Evolutionary conservation across 805 yeast genomes (phyloP), one percentile per base, ranked within the genome.

Genomic region (Blastobotrys chiropterorum): DNA sequence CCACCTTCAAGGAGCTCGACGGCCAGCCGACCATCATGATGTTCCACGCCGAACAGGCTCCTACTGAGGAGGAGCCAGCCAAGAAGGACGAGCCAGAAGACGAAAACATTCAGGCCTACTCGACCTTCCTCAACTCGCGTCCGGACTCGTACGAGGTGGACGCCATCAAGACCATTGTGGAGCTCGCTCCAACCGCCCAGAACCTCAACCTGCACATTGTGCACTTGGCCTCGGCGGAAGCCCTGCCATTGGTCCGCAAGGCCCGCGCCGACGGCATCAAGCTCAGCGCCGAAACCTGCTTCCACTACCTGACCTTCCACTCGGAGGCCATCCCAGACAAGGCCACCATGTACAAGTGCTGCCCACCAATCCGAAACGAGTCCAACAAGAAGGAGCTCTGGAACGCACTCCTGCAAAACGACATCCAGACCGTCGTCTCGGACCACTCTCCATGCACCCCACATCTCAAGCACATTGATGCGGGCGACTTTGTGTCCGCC

Each of bases 401-500:
- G 97, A 70, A 76, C 52, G 97, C 92, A 0, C 72, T 92, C 34
- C 66, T 78, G 50, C 75, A 75, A 19, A 82, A 80, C 38, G 71
- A 82, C 31, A 83, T 90, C 54, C 79, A 86, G 14, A 82, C 96
- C 2, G 95, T 90, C 3, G 97, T 92, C 4, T 86, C 95, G 11
- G 98, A 90, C 67, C 98, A 90, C 69, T 87, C 96, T 2, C 98
- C 97, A 2, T 90, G 98, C 69, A 88, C 96, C 0, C 96, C 97
- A 0, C 88, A 88, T 54, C 73, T 90, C 62, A 90, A 90, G 68
- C 86, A 87, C 19, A 73, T 89, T 49, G 84, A 81, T 8, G 75
- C 80, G 54, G 97, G 97, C 41, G 96, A 90, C 65, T 90, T 90
- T 66, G 81, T 90, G 60, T 78, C 83, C 38, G 95, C 97, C 1